phyloP scores from a whole-genome alignment of 768 basidiomycete species.

The Mycena haematopus region DNA sequence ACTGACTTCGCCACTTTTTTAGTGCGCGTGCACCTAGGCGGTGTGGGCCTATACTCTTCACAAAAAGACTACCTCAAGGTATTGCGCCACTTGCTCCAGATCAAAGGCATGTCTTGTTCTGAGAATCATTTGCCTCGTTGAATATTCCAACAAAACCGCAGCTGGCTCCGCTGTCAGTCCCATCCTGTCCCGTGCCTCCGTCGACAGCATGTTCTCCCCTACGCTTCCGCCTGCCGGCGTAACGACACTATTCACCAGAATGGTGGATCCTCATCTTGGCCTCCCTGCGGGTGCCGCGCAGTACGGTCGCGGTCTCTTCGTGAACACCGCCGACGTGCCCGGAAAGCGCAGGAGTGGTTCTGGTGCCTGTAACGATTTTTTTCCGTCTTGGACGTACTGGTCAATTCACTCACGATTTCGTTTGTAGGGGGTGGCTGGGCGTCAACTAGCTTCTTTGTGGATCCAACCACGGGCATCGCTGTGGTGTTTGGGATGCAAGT shows the following conservation, averaged over 20 bases:
- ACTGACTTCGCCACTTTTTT: neutral
- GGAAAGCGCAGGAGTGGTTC: constrained; percentile 6
- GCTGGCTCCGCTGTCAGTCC: constrained; percentile 16
- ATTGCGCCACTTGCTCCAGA: constrained; percentile 25
- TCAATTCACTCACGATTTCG: neutral
- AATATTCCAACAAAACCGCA: neutral
- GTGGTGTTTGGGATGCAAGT: constrained; percentile 23
- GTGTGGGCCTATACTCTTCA: constrained; percentile 9
- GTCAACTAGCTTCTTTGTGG: constrained; percentile 16
- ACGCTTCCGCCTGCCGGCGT: constrained; percentile 7
- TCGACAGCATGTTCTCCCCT: constrained; percentile 11
- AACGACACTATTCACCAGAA: neutral
- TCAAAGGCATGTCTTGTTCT: constrained; percentile 2
- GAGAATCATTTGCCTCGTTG: neutral
- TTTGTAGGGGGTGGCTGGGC: constrained; percentile 25
- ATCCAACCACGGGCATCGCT: constrained; percentile 16
- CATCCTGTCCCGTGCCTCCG: constrained; percentile 17
- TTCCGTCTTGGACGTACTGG: no score
- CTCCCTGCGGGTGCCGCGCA: constrained; percentile 1
- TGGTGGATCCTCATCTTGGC: neutral
- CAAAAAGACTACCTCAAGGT: constrained; percentile 32
- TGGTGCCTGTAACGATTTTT: constrained; percentile 11
- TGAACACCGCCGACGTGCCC: constrained; percentile 16
- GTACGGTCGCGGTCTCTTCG: constrained; percentile 8
- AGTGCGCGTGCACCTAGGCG: constrained; percentile 2